Conservation (phyloP, 2,329 filamentous ascomycete species). For the Stemphylium lycopersici region DNA sequence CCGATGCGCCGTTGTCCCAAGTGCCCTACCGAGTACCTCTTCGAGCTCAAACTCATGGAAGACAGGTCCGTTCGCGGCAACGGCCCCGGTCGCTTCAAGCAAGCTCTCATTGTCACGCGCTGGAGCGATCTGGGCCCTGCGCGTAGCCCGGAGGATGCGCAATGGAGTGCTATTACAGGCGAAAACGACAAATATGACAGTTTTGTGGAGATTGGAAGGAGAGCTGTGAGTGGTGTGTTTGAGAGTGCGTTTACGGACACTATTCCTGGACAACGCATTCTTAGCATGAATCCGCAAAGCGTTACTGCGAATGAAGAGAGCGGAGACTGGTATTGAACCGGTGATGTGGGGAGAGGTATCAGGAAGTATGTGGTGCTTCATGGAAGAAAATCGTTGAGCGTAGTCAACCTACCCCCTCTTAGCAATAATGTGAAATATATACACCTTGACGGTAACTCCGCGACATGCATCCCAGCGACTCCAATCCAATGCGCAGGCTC, state of each 20-base stretch:
- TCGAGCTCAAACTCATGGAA: slow-evolving; percentile 65
- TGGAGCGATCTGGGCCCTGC: slow-evolving; percentile 67
- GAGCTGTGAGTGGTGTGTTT: slow-evolving; percentile 65
- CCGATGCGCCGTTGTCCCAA: slow-evolving; percentile 67
- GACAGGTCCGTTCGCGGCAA: slow-evolving; percentile 53
- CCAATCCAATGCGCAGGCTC: slow-evolving; percentile 1
- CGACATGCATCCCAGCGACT: neutral
- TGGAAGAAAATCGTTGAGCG: neutral
- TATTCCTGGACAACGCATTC: slow-evolving; percentile 63
- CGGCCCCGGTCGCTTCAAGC: slow-evolving; percentile 59
- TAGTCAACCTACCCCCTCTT: neutral
- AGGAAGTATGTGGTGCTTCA: too few relatives aligned
- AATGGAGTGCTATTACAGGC: slow-evolving; percentile 60
- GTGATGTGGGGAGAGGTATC: too few relatives aligned
- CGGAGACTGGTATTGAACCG: slow-evolving; percentile 62
- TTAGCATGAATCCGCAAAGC: slow-evolving; percentile 64
- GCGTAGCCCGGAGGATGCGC: slow-evolving; percentile 53
- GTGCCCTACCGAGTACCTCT: slow-evolving; percentile 67
- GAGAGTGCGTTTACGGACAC: slow-evolving; percentile 62
- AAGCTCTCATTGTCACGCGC: slow-evolving; percentile 65
- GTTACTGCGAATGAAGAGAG: slow-evolving; percentile 62
- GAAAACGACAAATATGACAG: slow-evolving; percentile 57
- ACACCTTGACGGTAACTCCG: neutral
- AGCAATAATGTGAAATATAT: neutral
- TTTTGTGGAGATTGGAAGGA: slow-evolving; percentile 59